Base-by-base conservation (phyloP, 306 rosid genomes). In the Malus orientalis region DNA sequence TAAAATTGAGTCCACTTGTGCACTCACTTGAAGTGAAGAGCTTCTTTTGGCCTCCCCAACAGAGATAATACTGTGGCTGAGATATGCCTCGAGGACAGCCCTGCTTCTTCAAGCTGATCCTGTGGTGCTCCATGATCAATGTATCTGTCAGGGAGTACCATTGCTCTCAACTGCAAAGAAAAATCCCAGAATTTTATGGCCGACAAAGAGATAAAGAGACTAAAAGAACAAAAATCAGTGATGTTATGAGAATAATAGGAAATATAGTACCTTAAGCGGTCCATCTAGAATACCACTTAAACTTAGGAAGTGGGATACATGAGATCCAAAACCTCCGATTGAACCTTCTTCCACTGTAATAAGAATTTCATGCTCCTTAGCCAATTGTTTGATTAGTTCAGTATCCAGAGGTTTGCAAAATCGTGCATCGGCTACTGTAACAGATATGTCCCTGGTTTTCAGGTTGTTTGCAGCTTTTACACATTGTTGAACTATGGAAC, bases 291-390 rank as follows among this genome's bases (percentile, higher is more conserved):
- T 85, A 69, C 97, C 93, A n/a, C 85, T 70, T 74, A 94, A 82
- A 88, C 91, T 83, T 77, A 91, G 82, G 88, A 79, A 90, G 27
- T 94, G 91, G 61, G 93, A 84, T 15, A 94, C 98, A 58, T 94
- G 98, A 71, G 98, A 94, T 53, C 97, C 98, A 80, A 94, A 94
- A 61, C 97, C 98, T 72, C 98, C 98, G 58, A 94, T 86, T 11
- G 97, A 87, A 72, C 97, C 97, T 84, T 94, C 97, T 72, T 94
- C 98, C 20, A 82, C 93, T 8, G 97, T 90, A 73, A 94, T 75
- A 29, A 94, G 88, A 62, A 91, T 81, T 84, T 94, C 97, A 79
- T 90, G 97, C 75, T 91, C 93, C 70, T 76, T 87, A 61, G 94
- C 89, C 70, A 94, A 82, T 77, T 69, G 86, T 78, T 70, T 84